These are phyloP conservation scores for Talaromyces sp. DNA, from an alignment of 2,329 filamentous ascomycete genomes.

Conservation along the genomic window DNA sequence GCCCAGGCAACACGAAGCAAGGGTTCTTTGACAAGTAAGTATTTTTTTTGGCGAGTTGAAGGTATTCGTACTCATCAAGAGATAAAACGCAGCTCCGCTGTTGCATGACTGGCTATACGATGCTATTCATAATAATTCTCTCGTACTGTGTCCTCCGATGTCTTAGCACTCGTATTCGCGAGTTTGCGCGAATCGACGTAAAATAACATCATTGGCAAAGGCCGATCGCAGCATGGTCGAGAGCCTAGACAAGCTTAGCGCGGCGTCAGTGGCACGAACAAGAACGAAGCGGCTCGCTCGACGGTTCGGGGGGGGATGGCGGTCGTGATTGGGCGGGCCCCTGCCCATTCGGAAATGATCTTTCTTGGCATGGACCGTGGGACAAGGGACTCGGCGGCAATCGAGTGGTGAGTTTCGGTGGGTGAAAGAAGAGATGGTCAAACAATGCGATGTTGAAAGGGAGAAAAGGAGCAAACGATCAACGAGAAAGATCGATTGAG, in stretches of 20 bases:
- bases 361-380: background rate
- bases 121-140: too few species aligned
- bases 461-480: background rate
- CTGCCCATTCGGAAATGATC: background rate
- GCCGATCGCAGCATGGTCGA: too few species aligned
- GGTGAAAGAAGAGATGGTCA: background rate
- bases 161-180: background rate
- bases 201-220: background rate
- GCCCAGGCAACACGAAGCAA: background rate
- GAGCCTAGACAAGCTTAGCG: background rate
- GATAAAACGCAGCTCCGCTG: background rate
- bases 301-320: background rate
- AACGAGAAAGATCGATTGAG: too few species aligned
- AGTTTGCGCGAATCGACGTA: background rate
- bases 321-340: background rate
- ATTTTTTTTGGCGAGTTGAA: background rate
- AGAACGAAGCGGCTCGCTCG: background rate
- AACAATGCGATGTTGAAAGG: background rate
- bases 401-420: background rate
- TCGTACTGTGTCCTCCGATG: background rate
- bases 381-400: background rate
- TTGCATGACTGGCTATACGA: background rate
- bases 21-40: background rate
- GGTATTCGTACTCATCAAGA: background rate
- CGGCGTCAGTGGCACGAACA: background rate